Conservation (phyloP, 805 yeast species). For the Kazachstania bromeliacearum region DNA sequence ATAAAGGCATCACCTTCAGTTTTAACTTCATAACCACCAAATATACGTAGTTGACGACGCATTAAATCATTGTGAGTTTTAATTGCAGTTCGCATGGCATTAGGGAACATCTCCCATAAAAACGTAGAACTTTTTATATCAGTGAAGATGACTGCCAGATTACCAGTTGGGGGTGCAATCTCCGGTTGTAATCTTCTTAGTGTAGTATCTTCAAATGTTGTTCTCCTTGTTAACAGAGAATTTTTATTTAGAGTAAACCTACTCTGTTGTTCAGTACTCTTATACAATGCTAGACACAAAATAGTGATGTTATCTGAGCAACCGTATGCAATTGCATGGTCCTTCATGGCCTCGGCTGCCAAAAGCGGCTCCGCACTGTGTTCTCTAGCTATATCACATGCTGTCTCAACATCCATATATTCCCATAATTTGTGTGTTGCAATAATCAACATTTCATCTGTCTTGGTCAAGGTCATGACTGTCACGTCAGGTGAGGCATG, state of each 20-base stretch:
- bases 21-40: slow-evolving; percentile 96
- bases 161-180: slow-evolving; percentile 90
- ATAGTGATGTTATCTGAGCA: slow-evolving; percentile 71
- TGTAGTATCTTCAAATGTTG: slow-evolving; percentile 61
- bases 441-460: slow-evolving; percentile 77
- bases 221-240: slow-evolving; percentile 39
- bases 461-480: slow-evolving; percentile 46
- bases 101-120: slow-evolving; percentile 87
- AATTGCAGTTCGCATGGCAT: slow-evolving; percentile 94
- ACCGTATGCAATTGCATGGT: slow-evolving; percentile 90
- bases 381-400: slow-evolving; percentile 82
- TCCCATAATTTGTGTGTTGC: slow-evolving; percentile 87
- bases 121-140: slow-evolving; percentile 92
- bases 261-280: slow-evolving; percentile 31
- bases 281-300: slow-evolving; percentile 64
- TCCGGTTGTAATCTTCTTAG: slow-evolving; percentile 80
- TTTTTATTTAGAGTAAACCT: slow-evolving; percentile 30
- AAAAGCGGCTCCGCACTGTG: slow-evolving; percentile 74
- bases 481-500: slow-evolving; percentile 80
- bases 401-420: slow-evolving; percentile 67
- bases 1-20: slow-evolving; percentile 99
- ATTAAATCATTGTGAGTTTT: slow-evolving; percentile 87
- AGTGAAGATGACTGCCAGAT: slow-evolving; percentile 90
- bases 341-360: slow-evolving; percentile 90
- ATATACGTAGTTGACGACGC: slow-evolving; percentile 85